Evolutionary conservation across 768 basidiomycete species (phyloP), one percentile per base, ranked within the genome.

Genomic region (Holtermanniella nyarrowii): DNA sequence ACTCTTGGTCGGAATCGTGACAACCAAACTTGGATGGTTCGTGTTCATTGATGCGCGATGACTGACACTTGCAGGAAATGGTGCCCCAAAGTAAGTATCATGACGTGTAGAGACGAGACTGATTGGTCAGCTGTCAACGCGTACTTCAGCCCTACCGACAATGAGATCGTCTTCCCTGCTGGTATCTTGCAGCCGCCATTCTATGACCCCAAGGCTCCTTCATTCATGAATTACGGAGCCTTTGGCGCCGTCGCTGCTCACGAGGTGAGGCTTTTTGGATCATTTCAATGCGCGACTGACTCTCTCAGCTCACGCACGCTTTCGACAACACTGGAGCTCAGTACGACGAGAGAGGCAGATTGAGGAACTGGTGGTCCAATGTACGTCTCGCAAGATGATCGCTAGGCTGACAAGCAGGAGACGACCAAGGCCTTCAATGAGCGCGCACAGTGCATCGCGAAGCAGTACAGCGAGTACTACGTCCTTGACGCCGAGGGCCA

Each of bases 311-410:
- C n/a, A n/a, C 55, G 1, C 60, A 90, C 84, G 65, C 64, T 1
- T 68, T 65, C 46, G 70, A 72, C 58, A 70, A 88, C 46, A 79
- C 86, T 48, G 91, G 90, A 5, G 77, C 86, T 46, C 76, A 90
- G 59, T 99, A 91, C 69, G 90, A 96, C 68, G 84, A 88, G 67
- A 73, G 84, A 39, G 95, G 93, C 47, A 84, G 84, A 71, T 74
- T 90, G 12, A 82, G 85, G 52, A 77, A 89, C 61, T 96, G 90
- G 90, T 96, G 90, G 90, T 84, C 86, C 2, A 86, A 90, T 54
- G 74, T 76, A 2, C 22, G 20, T 5, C 18, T 4, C 23, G 5
- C 25, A 12, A 26, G 2, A 22, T 44, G 50, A 52, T 23, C 3
- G 26, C 11, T 21, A 20, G 45, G 27, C 50, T 46, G 26, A 49